phyloP scores from a whole-genome alignment of 73 alveolate genomes.

The Tetrahymena borealis region DNA sequence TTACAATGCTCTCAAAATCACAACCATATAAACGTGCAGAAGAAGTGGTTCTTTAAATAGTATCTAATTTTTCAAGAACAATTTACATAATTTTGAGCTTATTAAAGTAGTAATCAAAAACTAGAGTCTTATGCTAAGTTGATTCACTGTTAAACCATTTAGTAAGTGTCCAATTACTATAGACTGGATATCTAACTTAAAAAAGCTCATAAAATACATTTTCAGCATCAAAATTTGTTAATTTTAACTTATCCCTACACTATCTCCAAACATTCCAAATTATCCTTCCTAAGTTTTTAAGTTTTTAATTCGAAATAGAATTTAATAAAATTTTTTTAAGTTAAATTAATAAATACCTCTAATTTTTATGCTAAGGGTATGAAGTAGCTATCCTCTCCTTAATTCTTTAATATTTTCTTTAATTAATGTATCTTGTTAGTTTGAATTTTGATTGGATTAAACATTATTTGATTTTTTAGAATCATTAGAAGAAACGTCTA shows the following conservation, averaged over 20 bases:
- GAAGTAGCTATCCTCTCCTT: neutral
- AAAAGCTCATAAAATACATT: constrained; percentile 14
- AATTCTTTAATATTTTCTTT: constrained; percentile 3
- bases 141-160: constrained; percentile 13
- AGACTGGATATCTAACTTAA: constrained; percentile 5
- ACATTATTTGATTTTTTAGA: neutral
- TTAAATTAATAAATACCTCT: neutral
- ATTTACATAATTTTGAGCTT: constrained; percentile 4
- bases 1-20: constrained; percentile 84
- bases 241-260: constrained; percentile 8
- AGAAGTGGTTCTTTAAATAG: constrained; percentile 69
- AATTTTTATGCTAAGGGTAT: neutral
- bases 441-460: neutral
- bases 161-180: neutral
- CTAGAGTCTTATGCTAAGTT: neutral
- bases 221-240: constrained; percentile 11
- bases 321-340: too few species aligned
- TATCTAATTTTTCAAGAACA: constrained; percentile 39
- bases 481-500: too few species aligned
- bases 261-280: constrained; percentile 23
- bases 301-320: neutral
- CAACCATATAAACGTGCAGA: constrained; percentile 93
- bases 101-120: constrained; percentile 3
- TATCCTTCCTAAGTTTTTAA: constrained; percentile 9
- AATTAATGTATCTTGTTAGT: neutral